Percentiles rank a stretch among this genome's conserved stretches.
Evolutionary conservation across 768 basidiomycete species (phyloP).

Genomic region (Cystobasidium ongulense): DNA sequence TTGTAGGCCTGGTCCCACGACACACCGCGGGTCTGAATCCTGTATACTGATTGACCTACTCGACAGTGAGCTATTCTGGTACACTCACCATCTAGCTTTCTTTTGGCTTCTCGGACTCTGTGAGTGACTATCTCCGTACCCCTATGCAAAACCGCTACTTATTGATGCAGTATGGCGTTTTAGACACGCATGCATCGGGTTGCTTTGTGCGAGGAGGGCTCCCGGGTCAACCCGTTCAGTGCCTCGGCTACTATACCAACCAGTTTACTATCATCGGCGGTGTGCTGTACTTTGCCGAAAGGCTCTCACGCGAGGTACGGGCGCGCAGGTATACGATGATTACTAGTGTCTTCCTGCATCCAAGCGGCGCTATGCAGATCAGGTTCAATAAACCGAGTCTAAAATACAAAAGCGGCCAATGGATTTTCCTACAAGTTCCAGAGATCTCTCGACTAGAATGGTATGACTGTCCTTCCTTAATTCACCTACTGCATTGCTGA

Average conservation of each 20-base stretch:
- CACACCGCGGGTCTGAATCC: too few species aligned
- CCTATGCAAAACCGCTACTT: too few species aligned
- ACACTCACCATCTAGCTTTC: conserved; percentile 87
- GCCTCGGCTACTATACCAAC: conserved; percentile 83
- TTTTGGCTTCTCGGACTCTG: conserved; percentile 85
- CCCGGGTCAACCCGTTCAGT: conserved; percentile 45
- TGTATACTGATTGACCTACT: too few species aligned
- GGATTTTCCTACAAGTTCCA: conserved; percentile 77
- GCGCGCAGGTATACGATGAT: conserved; percentile 62
- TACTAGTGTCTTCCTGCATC: conserved; percentile 79
- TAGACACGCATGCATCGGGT: conserved; percentile 51
- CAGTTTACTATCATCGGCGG: conserved; percentile 82
- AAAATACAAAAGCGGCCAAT: conserved; percentile 83
- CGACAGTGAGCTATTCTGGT: conserved; percentile 86
- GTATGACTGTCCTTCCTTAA: conserved; percentile 42
- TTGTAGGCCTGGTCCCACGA: neutral
- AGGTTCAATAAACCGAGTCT: conserved; percentile 85
- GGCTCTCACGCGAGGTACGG: conserved; percentile 61
- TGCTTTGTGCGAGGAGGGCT: conserved; percentile 74
- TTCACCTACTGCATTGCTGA: neutral
- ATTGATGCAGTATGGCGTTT: neutral
- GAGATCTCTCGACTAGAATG: conserved; percentile 76
- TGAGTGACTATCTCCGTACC: conserved; percentile 48
- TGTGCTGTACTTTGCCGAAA: conserved; percentile 78
- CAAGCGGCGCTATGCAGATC: conserved; percentile 85